These are phyloP conservation scores for Colletotrichum orchidophilum DNA, from an alignment of 2,329 filamentous ascomycete genomes.

Conservation along the genomic window DNA sequence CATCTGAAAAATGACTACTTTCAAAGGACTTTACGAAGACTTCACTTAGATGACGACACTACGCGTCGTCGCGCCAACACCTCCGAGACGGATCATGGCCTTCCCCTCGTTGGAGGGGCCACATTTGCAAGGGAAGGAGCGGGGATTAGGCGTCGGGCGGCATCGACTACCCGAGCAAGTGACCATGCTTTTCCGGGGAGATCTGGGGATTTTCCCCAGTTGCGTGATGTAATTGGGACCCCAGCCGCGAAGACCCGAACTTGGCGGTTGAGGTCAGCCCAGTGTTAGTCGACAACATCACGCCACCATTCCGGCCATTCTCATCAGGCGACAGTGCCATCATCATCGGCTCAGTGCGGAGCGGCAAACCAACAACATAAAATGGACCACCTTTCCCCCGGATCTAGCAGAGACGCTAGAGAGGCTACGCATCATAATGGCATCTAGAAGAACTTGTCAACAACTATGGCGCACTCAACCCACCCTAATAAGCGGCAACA, in stretches of 20 bases:
- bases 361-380: not conserved
- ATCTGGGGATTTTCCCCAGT: slow-evolving; percentile 8
- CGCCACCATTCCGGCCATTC: slow-evolving; percentile 13
- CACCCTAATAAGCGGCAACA: slow-evolving; percentile 1
- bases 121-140: not conserved
- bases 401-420: not conserved
- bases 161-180: not conserved
- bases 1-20: too few relatives aligned
- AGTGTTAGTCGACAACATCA: slow-evolving; percentile 32
- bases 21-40: too few relatives aligned
- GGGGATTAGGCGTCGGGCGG: not conserved
- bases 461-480: slow-evolving; percentile 26
- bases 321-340: slow-evolving; percentile 30
- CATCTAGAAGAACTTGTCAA: slow-evolving; percentile 19
- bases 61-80: not conserved
- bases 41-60: not conserved
- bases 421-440: not conserved
- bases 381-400: not conserved
- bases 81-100: not conserved
- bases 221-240: slow-evolving; percentile 3
- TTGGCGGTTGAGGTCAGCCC: slow-evolving; percentile 25
- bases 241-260: slow-evolving; percentile 9
- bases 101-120: not conserved
- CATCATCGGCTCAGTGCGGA: slow-evolving; percentile 16
- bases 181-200: slow-evolving; percentile 16